Evolutionary conservation across 352 stramenopile genomes (phyloP).

Genomic region (Phytopythium chamaehyphon): DNA sequence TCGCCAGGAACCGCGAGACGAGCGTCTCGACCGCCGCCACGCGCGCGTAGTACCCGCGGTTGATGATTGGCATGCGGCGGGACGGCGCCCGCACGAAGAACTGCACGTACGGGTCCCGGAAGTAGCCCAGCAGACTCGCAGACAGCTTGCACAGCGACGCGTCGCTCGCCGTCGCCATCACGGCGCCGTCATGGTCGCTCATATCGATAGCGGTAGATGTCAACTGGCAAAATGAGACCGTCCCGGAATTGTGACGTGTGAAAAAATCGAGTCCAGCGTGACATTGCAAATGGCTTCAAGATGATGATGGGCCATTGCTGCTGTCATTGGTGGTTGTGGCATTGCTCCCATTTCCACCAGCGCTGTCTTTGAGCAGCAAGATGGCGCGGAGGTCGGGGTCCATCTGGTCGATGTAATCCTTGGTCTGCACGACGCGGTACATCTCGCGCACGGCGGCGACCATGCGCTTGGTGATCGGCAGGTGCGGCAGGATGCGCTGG

Average conservation of each 20-base stretch:
- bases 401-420: conserved; percentile 72
- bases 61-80: conserved; percentile 87
- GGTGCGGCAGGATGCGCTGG: conserved; percentile 41
- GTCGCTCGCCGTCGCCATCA: conserved; percentile 80
- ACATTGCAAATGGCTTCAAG: neutral
- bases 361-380: conserved; percentile 25
- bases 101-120: conserved; percentile 64
- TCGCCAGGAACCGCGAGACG: conserved; percentile 57
- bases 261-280: neutral
- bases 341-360: neutral
- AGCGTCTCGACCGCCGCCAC: conserved; percentile 69
- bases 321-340: too few species aligned
- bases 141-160: conserved; percentile 86
- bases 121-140: conserved; percentile 74
- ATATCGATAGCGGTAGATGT: too few species aligned
- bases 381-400: conserved; percentile 39
- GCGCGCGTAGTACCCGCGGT: conserved; percentile 86
- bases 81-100: conserved; percentile 83
- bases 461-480: conserved; percentile 60
- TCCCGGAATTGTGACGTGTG: neutral
- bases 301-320: neutral
- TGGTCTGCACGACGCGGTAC: conserved; percentile 62
- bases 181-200: conserved; percentile 56
- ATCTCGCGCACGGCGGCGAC: conserved; percentile 42
- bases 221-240: neutral